Conservation (phyloP, 225 moss, liverwort and hornwort species). For the Bryum argenteum region DNA sequence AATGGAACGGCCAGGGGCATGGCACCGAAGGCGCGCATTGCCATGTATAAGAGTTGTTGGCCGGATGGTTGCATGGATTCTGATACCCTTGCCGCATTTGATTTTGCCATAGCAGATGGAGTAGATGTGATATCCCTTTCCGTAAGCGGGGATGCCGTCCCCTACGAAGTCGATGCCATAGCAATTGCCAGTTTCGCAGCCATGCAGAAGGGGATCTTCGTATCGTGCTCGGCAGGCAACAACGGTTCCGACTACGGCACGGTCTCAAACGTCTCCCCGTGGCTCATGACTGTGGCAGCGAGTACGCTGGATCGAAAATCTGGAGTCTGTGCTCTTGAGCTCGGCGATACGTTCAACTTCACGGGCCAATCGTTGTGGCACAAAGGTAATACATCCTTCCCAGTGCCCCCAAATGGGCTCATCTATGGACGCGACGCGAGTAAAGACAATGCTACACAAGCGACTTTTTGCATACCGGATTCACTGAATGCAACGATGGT, state of each 20-base stretch:
- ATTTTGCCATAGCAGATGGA: constrained; percentile 63
- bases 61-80: not conserved
- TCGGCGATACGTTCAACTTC: constrained; percentile 22
- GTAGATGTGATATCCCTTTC: constrained; percentile 79
- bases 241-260: constrained; percentile 43
- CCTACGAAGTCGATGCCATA: constrained; percentile 34
- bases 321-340: constrained; percentile 43
- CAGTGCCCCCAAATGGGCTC: not conserved
- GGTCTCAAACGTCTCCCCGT: constrained; percentile 66
- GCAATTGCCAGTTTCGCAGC: constrained; percentile 68
- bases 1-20: constrained; percentile 33
- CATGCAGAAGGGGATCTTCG: constrained; percentile 57
- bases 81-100: constrained; percentile 35
- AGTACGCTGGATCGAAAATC: constrained; percentile 68
- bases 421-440: constrained; percentile 19
- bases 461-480: constrained; percentile 30
- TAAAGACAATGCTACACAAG: not conserved
- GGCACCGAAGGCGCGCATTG: constrained; percentile 35
- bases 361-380: constrained; percentile 13
- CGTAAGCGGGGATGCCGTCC: constrained; percentile 33
- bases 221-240: constrained; percentile 70
- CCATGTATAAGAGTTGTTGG: constrained; percentile 48
- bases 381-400: not conserved
- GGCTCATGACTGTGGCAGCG: constrained; percentile 75
- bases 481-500: constrained; percentile 51